Base-by-base conservation (phyloP, 2,329 filamentous ascomycete species). In the Aspergillus uvarum region DNA sequence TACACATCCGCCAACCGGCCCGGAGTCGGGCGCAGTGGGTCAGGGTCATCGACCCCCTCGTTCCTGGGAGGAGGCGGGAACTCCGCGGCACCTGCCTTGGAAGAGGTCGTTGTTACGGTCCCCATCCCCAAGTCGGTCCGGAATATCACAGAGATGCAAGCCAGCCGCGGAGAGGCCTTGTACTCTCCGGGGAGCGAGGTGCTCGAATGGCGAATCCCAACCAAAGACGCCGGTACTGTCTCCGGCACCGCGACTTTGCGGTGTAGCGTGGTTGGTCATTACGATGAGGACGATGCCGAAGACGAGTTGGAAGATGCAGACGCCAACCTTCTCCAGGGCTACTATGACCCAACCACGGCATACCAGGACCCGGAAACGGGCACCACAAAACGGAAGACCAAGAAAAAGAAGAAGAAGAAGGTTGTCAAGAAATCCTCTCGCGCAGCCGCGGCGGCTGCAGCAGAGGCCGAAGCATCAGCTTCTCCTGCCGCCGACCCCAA, bases 201-300 rank as follows among this genome's bases (percentile, higher is more conserved):
- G 1, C 81, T 97, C 8, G 90, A 96, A 74, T 98, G 94, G 94
- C 85, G 87, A 59, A 86, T 98, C 47, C 86, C 88, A 1, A 84
- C 86, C 24, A 93, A 92, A 76, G 92, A 96, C 59, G 82, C 92
- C 2, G 83, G 85, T 0, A 83, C 84, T 1, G 83, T 89, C 2
- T 83, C 84, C 16, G 84, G 88, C 1, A 87, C 85, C 56, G 92
- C 92, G 56, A 89, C 86, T 1, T 80, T 98, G 47, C 85, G 90
- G 54, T 95, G 92, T 69, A 93, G 90, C 0, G 89, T 96, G 0
- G 85, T 91, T 8, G 92, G 93, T 1, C 82, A 83, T 24, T 72
- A 82, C 0, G 68, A 72, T 0, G 76, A 80, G 4, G 81, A 84
- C 1, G 79, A 83, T 2, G 74, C 82, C 26, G 82, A 81, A 14